Base-by-base conservation (phyloP, 306 rosid genomes). In the Benincasa hispida region DNA sequence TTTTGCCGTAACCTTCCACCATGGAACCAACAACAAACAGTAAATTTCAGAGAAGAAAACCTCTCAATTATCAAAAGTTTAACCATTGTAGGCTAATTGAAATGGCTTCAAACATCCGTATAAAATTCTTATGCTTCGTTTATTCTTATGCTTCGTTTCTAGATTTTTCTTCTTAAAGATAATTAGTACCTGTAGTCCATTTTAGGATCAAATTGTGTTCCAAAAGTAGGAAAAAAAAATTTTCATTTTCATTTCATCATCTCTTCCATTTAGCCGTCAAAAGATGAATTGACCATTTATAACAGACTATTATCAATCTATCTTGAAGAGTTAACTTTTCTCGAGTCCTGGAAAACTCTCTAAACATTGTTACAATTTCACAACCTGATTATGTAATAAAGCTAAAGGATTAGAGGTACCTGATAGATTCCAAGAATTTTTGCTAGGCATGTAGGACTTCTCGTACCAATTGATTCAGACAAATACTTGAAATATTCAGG, bases 371-470 rank as follows among this genome's bases (percentile, higher is more conserved):
- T 72, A 47, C n/a, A 42, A 50, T 48, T 51, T 22, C 9, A 15
- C 18, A 50, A 37, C 37, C 24, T 30, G 45, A 72, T 8, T 18
- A 72, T 8, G 53, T 42, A 19, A 42, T 42, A 14, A 21, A 69
- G 75, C 59, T 28, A 21, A 72, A 19, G 42, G 45, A 72, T 51
- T 30, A 50, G 73, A 37, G 10, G 45, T 85, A 94, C 99, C 98
- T 95, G 98, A 84, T 90, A 95, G 79, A 95, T 92, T 81, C 99
- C 99, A 72, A 95, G 96, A 86, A 90, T 88, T 88, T 92, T 92
- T 68, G 98, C 99, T 82, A 95, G 93, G 81, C 97, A 95, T 13
- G 98, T 90, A 53, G 99, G 97, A 86, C 99, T 89, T 85, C 96
- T 82, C 9, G 89, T 72, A 76, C 62, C 74, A 60, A 95, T 90